Evolutionary conservation across 2,329 filamentous ascomycete genomes (phyloP).

Genomic region (Trichoderma atroviride): DNA sequence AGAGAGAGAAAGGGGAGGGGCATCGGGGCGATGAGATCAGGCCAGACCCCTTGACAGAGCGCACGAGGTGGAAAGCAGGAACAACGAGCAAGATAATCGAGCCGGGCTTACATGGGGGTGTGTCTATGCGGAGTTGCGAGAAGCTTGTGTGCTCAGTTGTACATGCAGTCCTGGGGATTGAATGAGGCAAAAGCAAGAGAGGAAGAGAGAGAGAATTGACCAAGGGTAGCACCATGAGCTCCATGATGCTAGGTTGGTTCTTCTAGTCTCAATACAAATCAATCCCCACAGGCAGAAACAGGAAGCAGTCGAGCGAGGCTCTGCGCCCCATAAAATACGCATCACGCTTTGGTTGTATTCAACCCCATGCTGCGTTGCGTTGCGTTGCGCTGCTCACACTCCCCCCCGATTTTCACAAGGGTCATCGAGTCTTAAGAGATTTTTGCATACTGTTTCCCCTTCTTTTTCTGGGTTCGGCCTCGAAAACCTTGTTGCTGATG

Average conservation of each 20-base stretch:
- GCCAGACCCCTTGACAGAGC: neutral
- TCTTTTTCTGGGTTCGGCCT: neutral
- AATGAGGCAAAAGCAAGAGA: neutral
- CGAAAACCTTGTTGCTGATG: neutral
- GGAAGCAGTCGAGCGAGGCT: conserved; percentile 23
- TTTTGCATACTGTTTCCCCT: neutral
- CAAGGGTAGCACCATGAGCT: neutral
- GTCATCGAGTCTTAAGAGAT: neutral
- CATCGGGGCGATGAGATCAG: neutral
- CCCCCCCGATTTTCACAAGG: conserved; percentile 17
- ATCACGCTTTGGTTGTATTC: neutral
- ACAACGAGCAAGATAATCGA: conserved; percentile 1
- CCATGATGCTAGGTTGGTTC: neutral
- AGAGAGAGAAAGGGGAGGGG: neutral
- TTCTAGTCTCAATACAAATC: neutral
- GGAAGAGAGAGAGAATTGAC: neutral
- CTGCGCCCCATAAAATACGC: conserved; percentile 27
- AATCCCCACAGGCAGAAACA: conserved; percentile 2
- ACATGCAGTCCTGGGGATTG: conserved; percentile 1
- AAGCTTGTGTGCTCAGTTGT: conserved; percentile 14
- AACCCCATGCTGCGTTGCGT: neutral
- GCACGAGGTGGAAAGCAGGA: neutral
- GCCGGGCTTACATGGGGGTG: conserved; percentile 16
- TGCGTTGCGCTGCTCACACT: neutral
- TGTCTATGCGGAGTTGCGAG: neutral